A percentile compares a stretch with the other conserved stretches of the same genome.
Conservation (phyloP, 805 yeast genomes). For the Alloascoidea africana region DNA sequence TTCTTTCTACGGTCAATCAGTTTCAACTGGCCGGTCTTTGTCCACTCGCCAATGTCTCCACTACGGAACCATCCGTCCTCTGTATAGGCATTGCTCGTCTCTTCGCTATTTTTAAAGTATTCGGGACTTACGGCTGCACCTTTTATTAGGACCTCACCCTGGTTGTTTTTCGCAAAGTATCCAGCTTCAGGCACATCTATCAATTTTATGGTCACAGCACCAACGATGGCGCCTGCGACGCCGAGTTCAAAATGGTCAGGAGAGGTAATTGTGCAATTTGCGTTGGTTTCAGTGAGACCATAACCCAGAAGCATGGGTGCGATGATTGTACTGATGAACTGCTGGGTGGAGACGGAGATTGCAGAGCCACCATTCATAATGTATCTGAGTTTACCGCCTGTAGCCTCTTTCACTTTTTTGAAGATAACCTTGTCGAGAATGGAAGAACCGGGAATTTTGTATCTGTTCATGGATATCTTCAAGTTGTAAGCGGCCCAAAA, state of each 20-base stretch:
- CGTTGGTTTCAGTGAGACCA: conserved; percentile 93
- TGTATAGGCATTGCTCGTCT: conserved; percentile 59
- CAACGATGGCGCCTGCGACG: conserved; percentile 70
- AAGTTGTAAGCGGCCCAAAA: conserved; percentile 83
- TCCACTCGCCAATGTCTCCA: conserved; percentile 96
- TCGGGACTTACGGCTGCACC: conserved; percentile 64
- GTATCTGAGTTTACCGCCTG: conserved; percentile 75
- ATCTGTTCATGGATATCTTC: conserved; percentile 45
- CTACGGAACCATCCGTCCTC: conserved; percentile 92
- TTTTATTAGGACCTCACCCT: conserved; percentile 79
- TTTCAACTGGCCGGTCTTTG: conserved; percentile 59
- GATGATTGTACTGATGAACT: conserved; percentile 58
- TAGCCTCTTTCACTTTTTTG: conserved; percentile 81
- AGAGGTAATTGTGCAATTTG: conserved; percentile 62
- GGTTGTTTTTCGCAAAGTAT: conserved; percentile 76
- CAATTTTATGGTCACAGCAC: conserved; percentile 75
- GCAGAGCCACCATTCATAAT: conserved; percentile 91
- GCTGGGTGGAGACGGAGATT: conserved; percentile 65
- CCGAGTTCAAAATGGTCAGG: conserved; percentile 55
- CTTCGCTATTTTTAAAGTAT: conserved; percentile 73
- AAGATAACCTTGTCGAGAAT: conserved; percentile 62
- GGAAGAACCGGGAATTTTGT: conserved; percentile 59
- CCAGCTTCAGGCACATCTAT: conserved; percentile 88
- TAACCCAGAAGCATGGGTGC: conserved; percentile 89
- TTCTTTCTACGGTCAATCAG: conserved; percentile 93